Evolutionary conservation across 2,329 filamentous ascomycete genomes (phyloP).

Genomic region (Venturia aucupariae): DNA sequence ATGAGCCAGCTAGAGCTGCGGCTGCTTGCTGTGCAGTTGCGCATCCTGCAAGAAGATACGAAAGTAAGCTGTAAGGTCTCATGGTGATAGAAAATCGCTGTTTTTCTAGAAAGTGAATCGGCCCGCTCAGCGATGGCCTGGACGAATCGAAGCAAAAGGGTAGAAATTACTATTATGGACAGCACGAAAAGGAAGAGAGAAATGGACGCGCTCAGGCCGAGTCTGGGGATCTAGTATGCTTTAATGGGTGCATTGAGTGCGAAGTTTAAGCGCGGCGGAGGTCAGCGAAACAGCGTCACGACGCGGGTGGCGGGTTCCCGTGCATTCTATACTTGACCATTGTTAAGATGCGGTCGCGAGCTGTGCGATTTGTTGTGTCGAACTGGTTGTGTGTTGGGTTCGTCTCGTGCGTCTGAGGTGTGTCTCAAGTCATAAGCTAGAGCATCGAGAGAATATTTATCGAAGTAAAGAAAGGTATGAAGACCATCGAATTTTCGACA

Average conservation of each 20-base stretch:
- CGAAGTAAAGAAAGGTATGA: neutral
- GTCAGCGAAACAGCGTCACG: slow-evolving; percentile 7
- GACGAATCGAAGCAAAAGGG: neutral
- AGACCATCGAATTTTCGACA: neutral
- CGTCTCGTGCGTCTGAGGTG: slow-evolving; percentile 1
- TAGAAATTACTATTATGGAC: neutral
- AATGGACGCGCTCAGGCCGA: neutral
- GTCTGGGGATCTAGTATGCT: neutral
- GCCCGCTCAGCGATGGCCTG: neutral
- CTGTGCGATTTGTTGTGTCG: neutral
- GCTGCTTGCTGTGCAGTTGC: slow-evolving; percentile 1
- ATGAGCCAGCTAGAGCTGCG: neutral
- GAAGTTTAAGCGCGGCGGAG: neutral
- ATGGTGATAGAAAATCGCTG: neutral
- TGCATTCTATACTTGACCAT: neutral
- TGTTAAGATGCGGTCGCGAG: neutral
- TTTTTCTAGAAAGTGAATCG: neutral
- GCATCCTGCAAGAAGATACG: neutral
- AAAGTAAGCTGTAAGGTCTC: neutral
- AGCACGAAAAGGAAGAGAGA: neutral
- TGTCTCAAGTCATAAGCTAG: neutral
- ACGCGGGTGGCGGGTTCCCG: neutral
- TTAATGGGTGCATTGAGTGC: slow-evolving; percentile 6
- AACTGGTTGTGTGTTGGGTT: slow-evolving; percentile 5
- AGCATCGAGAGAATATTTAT: neutral